A percentile compares a stretch with the other conserved stretches of the same genome.
Evolutionary conservation across 2,329 filamentous ascomycete species (phyloP).

Genomic region (Paradendryphiella salina): DNA sequence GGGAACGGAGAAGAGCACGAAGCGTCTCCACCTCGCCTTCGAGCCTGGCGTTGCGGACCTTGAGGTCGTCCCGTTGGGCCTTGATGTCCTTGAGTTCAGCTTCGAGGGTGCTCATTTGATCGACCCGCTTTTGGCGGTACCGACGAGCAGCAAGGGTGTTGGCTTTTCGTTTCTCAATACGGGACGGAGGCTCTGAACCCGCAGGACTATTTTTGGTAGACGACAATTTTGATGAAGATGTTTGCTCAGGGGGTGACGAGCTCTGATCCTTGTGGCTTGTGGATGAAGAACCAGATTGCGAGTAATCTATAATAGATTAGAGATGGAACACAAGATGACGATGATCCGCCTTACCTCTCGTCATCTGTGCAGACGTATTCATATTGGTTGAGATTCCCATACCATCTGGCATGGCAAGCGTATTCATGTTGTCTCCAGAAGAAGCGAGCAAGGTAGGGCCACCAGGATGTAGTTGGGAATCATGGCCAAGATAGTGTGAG

Average conservation of each 20-base stretch:
- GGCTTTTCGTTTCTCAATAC: conserved; percentile 61
- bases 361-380: conserved; percentile 29
- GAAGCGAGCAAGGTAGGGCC: conserved; percentile 15
- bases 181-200: conserved; percentile 31
- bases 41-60: conserved; percentile 63
- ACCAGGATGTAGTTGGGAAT: conserved; percentile 24
- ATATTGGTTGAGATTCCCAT: conserved; percentile 19
- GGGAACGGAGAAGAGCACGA: conserved; percentile 54
- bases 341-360: conserved; percentile 26
- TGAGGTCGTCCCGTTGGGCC: conserved; percentile 65
- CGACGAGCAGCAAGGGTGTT: conserved; percentile 73
- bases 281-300: conserved; percentile 34
- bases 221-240: conserved; percentile 28
- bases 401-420: conserved; percentile 24
- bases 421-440: conserved; percentile 18
- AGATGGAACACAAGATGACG: not conserved
- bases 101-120: conserved; percentile 67
- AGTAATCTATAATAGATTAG: conserved; percentile 29
- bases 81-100: conserved; percentile 61
- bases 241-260: conserved; percentile 35
- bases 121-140: conserved; percentile 71
- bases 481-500: conserved; percentile 31
- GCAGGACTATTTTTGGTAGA: conserved; percentile 28
- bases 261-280: conserved; percentile 29
- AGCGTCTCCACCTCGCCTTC: conserved; percentile 68